phyloP scores from a whole-genome alignment of 768 basidiomycete genomes.

The Zangia roseola region DNA sequence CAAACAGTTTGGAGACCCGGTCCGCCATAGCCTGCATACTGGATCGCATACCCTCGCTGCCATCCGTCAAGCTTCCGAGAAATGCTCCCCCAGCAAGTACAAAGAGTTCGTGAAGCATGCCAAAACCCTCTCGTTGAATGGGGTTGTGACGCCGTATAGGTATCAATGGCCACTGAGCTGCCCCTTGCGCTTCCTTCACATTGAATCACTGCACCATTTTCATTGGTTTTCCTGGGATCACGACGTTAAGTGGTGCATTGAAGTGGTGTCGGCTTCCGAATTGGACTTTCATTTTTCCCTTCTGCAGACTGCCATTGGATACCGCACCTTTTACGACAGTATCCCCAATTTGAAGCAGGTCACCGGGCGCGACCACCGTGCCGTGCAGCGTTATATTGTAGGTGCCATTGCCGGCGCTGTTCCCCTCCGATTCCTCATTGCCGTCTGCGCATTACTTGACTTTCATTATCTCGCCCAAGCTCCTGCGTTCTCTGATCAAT shows the following conservation, averaged over 20 bases:
- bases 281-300: conserved; percentile 37
- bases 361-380: background rate
- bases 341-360: too few species aligned
- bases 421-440: background rate
- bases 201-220: too few species aligned
- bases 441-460: too few species aligned
- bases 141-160: conserved; percentile 20
- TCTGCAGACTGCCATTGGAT: conserved; percentile 36
- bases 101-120: conserved; percentile 1
- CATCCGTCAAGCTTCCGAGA: conserved; percentile 1
- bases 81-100: conserved; percentile 1
- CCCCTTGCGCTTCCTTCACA: conserved; percentile 34
- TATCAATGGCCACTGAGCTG: conserved; percentile 34
- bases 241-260: background rate
- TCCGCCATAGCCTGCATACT: conserved; percentile 25
- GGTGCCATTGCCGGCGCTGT: conserved; percentile 16
- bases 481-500: conserved; percentile 29
- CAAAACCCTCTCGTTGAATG: background rate
- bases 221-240: background rate
- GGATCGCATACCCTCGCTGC: conserved; percentile 20
- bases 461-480: conserved; percentile 38
- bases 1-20: conserved; percentile 31
- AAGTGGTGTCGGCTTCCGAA: conserved; percentile 19
- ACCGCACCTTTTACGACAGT: too few species aligned
- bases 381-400: conserved; percentile 14